These are phyloP conservation scores for Inonotus hispidus DNA, from an alignment of 1,284 basidiomycete genomes.

Conservation along the genomic window DNA sequence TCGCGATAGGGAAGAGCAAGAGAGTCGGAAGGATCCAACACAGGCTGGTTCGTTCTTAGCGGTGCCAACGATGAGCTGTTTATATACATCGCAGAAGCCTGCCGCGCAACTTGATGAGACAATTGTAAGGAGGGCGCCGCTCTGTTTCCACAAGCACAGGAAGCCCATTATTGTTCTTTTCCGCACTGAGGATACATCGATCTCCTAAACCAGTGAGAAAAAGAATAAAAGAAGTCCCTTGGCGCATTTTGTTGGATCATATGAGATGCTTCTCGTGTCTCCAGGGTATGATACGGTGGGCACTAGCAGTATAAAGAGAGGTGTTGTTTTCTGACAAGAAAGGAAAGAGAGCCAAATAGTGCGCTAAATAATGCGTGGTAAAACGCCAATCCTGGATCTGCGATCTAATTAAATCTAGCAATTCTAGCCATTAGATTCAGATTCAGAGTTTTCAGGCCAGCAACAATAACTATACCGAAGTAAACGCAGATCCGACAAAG, in stretches of 20 bases:
- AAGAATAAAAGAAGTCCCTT: background rate
- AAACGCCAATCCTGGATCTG: background rate
- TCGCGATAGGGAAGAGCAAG: background rate
- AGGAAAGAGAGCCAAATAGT: background rate
- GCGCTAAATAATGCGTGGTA: background rate
- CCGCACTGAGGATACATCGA: background rate
- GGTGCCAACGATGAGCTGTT: background rate
- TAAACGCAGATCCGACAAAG: background rate
- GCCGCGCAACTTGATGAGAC: background rate
- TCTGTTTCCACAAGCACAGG: background rate
- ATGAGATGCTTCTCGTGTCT: background rate
- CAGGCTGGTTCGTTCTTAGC: background rate
- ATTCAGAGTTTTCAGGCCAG: background rate
- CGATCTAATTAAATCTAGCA: background rate
- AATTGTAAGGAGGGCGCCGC: background rate
- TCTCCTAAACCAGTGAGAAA: background rate
- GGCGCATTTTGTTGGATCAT: background rate
- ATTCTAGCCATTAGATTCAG: background rate
- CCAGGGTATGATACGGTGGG: background rate
- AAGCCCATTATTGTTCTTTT: background rate
- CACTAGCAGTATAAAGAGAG: background rate
- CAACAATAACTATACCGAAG: background rate
- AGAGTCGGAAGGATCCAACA: background rate
- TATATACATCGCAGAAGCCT: background rate
- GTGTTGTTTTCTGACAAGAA: background rate